Base-by-base conservation (phyloP, 202 grass and related monocot genomes). In the Schoenoplectus triqueter region DNA sequence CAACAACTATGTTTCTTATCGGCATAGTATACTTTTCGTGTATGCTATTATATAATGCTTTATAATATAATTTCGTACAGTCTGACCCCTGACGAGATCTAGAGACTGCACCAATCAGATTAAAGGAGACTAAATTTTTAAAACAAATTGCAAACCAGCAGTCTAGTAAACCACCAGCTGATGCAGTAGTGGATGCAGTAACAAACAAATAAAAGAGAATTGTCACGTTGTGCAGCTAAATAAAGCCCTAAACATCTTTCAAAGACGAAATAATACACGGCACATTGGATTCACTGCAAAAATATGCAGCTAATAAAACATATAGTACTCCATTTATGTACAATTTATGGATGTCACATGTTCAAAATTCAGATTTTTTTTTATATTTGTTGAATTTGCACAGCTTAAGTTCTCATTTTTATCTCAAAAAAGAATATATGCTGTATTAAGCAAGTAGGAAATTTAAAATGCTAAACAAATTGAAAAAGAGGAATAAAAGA, bases 71-170 rank as follows among this genome's bases (percentile, higher is more conserved):
- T 80, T 62, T 18, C 13, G 76, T 80, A 80, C 77, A 49, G 52
- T 51, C 70, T 73, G 70, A 73, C 10, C 70, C 9, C 70, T 73
- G 70, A n/a, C 70, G 18, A 73, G 70, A 73, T 73, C 17, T 73
- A 52, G 47, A 73, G 19, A 22, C 8, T 73, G 47, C 9, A 73
- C 70, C 70, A 73, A 73, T 73, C 10, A 21, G 70, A 73, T 20
- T 52, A 22, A 13, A 10, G 3, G 18, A 73, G 48, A 18, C 0
- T 73, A 51, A 73, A 20, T 73, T 73, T 73, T 50, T 20, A 72
- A 19, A 21, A 73, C 18, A 21, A 73, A 73, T 73, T 73, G 70
- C 47, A 73, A 51, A 72, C 45, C 69, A 72, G 6, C 41, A 0
- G 11, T 67, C 5, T 5, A n/a, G 14, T 69, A 46, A 69, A 46